Evolutionary conservation across 148 eudicot genomes (phyloP).

Genomic region (Talinum fruticosum): DNA sequence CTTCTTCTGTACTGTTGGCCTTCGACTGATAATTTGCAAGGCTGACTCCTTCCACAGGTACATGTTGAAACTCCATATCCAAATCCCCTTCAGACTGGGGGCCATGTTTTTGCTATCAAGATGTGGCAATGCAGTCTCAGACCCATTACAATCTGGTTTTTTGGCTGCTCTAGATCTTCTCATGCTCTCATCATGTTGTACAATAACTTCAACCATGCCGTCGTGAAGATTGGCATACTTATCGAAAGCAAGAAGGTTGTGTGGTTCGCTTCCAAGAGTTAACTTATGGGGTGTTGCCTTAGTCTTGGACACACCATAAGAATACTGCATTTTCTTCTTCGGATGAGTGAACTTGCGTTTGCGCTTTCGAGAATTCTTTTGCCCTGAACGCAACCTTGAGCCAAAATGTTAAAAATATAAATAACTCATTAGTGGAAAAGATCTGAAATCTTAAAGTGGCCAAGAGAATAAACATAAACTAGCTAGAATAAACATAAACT

Average conservation of each 20-base stretch:
- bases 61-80: constrained; percentile 27
- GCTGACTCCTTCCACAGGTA: constrained; percentile 35
- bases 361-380: constrained; percentile 51
- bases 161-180: constrained; percentile 28
- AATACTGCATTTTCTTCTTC: constrained; percentile 70
- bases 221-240: constrained; percentile 19
- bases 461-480: neutral
- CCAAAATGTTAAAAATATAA: neutral
- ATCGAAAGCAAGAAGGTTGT: constrained; percentile 27
- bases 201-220: constrained; percentile 24
- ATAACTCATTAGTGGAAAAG: constrained; percentile 4
- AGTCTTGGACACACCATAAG: constrained; percentile 62
- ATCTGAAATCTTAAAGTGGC: neutral
- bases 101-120: constrained; percentile 32
- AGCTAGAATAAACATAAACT: too few relatives aligned
- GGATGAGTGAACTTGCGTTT: constrained; percentile 65
- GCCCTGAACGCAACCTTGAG: constrained; percentile 53
- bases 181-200: constrained; percentile 29
- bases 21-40: constrained; percentile 41
- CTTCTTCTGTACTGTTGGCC: constrained; percentile 39
- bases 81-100: constrained; percentile 24
- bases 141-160: constrained; percentile 37
- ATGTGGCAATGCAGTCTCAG: constrained; percentile 25
- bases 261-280: constrained; percentile 31
- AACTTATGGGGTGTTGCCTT: constrained; percentile 40